Conservation (phyloP, 768 basidiomycete species). For the Amanita exitialis region DNA sequence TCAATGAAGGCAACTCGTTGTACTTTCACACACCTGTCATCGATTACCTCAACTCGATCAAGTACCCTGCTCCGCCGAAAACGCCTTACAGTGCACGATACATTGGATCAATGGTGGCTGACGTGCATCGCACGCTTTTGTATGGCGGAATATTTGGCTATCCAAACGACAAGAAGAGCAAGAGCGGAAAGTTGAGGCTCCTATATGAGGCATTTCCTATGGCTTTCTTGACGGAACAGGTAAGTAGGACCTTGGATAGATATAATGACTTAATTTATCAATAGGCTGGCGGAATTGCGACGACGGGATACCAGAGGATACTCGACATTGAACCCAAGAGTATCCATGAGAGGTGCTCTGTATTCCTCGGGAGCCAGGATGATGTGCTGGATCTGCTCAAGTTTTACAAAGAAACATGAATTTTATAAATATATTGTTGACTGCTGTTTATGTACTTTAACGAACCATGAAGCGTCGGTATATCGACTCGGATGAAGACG, state of each 20-base stretch:
- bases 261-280: conserved; percentile 7
- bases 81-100: conserved; percentile 86
- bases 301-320: conserved; percentile 90
- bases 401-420: conserved; percentile 54
- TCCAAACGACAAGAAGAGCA: conserved; percentile 96
- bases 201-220: conserved; percentile 98
- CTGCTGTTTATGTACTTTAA: conserved; percentile 9
- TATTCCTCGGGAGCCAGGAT: conserved; percentile 89
- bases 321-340: conserved; percentile 77
- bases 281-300: conserved; percentile 93
- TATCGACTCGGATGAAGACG: conserved; percentile 20
- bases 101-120: conserved; percentile 99
- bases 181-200: conserved; percentile 88
- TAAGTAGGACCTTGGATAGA: conserved; percentile 18
- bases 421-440: conserved; percentile 5
- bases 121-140: conserved; percentile 91
- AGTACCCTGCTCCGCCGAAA: conserved; percentile 72
- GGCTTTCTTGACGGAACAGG: conserved; percentile 92
- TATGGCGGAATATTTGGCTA: conserved; percentile 99
- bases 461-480: conserved; percentile 17
- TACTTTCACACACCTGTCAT: conserved; percentile 82
- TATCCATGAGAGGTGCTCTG: conserved; percentile 89
- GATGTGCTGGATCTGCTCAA: conserved; percentile 87
- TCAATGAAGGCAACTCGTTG: conserved; percentile 97
- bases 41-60: conserved; percentile 84